Conservation (phyloP, 805 yeast species). For the Suhomyces sp. region DNA sequence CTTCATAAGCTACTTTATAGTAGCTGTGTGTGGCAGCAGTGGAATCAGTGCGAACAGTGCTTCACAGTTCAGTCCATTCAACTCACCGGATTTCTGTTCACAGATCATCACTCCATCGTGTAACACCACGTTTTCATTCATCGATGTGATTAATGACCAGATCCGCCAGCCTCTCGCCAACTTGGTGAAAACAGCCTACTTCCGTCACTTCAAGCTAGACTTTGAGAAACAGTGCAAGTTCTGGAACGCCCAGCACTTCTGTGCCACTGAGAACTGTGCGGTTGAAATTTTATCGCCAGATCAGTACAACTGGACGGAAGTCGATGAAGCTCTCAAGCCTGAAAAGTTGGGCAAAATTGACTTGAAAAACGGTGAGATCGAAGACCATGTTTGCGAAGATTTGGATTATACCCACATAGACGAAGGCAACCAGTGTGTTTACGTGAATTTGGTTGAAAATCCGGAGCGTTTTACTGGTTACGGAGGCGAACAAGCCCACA, state of each 20-base stretch:
- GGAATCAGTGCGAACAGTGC: not conserved
- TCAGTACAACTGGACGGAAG: constrained; percentile 65
- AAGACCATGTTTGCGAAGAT: constrained; percentile 36
- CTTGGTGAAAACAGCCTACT: constrained; percentile 72
- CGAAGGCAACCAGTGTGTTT: constrained; percentile 66
- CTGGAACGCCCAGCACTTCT: constrained; percentile 77
- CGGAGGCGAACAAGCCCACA: constrained; percentile 86
- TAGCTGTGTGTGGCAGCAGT: not conserved
- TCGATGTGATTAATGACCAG: constrained; percentile 33
- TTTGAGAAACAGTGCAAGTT: constrained; percentile 82
- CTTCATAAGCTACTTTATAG: not conserved
- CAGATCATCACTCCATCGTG: constrained; percentile 44
- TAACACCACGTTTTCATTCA: constrained; percentile 44
- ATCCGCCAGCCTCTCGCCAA: constrained; percentile 50
- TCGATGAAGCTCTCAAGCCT: constrained; percentile 63
- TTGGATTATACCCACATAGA: constrained; percentile 70
- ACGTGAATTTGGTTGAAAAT: constrained; percentile 80
- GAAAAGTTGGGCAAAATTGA: constrained; percentile 56
- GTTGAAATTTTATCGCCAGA: constrained; percentile 69
- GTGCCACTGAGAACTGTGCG: constrained; percentile 86
- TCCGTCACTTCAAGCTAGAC: constrained; percentile 83
- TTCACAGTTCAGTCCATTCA: constrained; percentile 34
- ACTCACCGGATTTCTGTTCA: constrained; percentile 43
- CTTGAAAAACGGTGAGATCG: constrained; percentile 11
- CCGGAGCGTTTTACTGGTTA: constrained; percentile 97